Evolutionary conservation across 1,139 yeast species (phyloP).

Genomic region (Candida glucosophila): DNA sequence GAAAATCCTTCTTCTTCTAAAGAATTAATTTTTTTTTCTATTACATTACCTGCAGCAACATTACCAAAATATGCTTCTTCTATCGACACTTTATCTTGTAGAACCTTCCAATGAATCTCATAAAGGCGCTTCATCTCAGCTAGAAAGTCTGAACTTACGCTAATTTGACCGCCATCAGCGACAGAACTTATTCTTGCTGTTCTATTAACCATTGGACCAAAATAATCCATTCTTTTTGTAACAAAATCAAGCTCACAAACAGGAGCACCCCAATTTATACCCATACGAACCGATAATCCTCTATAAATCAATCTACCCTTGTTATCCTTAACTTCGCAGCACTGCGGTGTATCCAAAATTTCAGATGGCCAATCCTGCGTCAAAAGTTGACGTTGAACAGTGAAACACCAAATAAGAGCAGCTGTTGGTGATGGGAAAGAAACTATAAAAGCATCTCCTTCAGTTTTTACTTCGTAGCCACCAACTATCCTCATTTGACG

Average conservation of each 20-base stretch:
- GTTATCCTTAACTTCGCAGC: conserved; percentile 72
- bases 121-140: conserved; percentile 59
- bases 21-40: conserved; percentile 60
- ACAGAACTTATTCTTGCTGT: conserved; percentile 90
- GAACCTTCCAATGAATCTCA: conserved; percentile 41
- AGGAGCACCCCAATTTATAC: conserved; percentile 96
- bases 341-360: conserved; percentile 76
- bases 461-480: conserved; percentile 97
- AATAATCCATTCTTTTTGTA: conserved; percentile 95
- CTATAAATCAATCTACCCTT: conserved; percentile 59
- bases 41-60: conserved; percentile 49
- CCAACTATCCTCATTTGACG: conserved; percentile 87
- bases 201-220: conserved; percentile 97
- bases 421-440: conserved; percentile 90
- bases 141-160: conserved; percentile 74
- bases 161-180: conserved; percentile 98
- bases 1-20: conserved; percentile 64
- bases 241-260: conserved; percentile 93
- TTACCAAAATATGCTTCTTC: conserved; percentile 58
- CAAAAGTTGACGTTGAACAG: conserved; percentile 77
- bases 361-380: conserved; percentile 95
- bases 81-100: conserved; percentile 27
- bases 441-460: conserved; percentile 99
- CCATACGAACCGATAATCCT: conserved; percentile 95
- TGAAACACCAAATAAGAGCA: conserved; percentile 90